Percentiles rank a stretch among this genome's conserved stretches.
Evolutionary conservation across 129 eudicot species (phyloP).

Genomic region (Chrysanthemum makinoi): DNA sequence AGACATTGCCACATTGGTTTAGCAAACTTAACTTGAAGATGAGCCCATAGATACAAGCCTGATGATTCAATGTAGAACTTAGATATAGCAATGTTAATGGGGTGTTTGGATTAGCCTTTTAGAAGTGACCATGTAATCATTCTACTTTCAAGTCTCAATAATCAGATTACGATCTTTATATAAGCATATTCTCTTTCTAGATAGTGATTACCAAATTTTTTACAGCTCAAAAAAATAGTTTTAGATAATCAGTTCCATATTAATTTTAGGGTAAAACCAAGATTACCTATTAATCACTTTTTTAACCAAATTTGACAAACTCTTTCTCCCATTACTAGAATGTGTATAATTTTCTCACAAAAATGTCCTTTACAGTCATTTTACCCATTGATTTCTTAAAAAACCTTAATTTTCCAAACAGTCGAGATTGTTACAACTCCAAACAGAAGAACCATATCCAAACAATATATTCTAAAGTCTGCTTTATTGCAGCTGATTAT

Average conservation of each 20-base stretch:
- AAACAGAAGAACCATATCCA: no score
- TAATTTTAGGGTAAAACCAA: not conserved
- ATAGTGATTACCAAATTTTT: not conserved
- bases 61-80: constrained; percentile 8
- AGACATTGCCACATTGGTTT: constrained; percentile 2
- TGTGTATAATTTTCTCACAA: not conserved
- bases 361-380: not conserved
- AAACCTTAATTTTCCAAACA: not conserved
- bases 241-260: not conserved
- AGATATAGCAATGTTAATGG: not conserved
- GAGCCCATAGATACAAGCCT: not conserved
- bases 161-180: not conserved
- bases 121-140: not conserved
- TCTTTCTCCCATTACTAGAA: not conserved
- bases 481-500: no score
- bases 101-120: not conserved
- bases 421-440: no score
- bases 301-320: no score
- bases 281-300: not conserved
- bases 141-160: not conserved
- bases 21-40: constrained; percentile 16
- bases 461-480: no score
- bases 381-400: not conserved
- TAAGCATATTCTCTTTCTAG: no score
- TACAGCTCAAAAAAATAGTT: not conserved